Evolutionary conservation across 2,329 filamentous ascomycete species (phyloP).

Genomic region (Beauveria bassiana): DNA sequence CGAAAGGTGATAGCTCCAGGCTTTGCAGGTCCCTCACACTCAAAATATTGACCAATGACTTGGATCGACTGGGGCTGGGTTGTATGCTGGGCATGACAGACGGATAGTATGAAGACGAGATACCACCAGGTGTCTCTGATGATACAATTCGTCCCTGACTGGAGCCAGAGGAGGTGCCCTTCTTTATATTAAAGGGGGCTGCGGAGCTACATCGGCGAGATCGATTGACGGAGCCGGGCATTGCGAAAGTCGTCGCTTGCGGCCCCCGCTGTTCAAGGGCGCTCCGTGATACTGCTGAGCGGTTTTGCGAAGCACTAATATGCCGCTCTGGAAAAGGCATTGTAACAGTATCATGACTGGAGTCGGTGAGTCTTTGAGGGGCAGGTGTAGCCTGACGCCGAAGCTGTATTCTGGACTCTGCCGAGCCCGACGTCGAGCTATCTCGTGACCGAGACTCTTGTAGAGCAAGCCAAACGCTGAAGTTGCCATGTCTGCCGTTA

Average conservation of each 20-base stretch:
- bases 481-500: conserved; percentile 25
- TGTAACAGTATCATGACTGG: not conserved
- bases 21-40: conserved; percentile 26
- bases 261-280: not conserved
- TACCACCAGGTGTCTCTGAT: conserved; percentile 16
- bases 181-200: not conserved
- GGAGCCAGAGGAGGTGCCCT: not conserved
- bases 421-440: conserved; percentile 14
- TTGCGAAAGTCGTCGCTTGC: not conserved
- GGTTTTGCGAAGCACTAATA: not conserved
- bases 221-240: not conserved
- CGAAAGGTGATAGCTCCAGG: conserved; percentile 28
- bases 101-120: conserved; percentile 26
- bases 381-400: not conserved
- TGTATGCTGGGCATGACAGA: conserved; percentile 27
- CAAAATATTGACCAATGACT: conserved; percentile 21
- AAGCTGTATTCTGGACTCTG: not conserved
- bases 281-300: not conserved
- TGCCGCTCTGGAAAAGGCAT: not conserved
- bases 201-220: not conserved
- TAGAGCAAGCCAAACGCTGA: conserved; percentile 30
- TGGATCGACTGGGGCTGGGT: conserved; percentile 24
- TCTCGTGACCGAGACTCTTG: conserved; percentile 24
- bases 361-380: not conserved
- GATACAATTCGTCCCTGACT: conserved; percentile 8